Evolutionary conservation across 2,329 filamentous ascomycete genomes (phyloP).

Genomic region (Verticillium zaregamsianum): DNA sequence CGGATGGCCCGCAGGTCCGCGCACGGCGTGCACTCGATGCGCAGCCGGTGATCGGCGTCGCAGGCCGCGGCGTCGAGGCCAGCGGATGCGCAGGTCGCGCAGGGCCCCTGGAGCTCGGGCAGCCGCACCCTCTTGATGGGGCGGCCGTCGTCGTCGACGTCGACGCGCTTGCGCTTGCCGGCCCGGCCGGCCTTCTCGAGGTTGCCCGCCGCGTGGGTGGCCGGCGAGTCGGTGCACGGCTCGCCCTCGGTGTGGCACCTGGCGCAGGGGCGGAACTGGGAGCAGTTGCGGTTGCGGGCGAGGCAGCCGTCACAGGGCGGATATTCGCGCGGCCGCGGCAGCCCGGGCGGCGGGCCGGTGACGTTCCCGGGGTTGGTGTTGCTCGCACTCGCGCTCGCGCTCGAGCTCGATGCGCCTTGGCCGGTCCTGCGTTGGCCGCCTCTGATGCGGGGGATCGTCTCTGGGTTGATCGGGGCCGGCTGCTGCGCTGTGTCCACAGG

Average conservation of each 20-base stretch:
- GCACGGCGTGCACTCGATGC: conserved; percentile 12
- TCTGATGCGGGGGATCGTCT: background rate
- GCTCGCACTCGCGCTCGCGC: no score
- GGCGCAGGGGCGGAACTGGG: background rate
- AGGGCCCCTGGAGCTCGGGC: background rate
- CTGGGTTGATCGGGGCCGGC: no score
- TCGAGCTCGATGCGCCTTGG: no score
- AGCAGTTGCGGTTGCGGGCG: background rate
- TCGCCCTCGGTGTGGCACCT: background rate
- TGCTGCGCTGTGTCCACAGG: no score
- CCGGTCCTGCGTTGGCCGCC: background rate
- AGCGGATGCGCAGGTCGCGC: conserved; percentile 7
- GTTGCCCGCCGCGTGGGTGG: background rate
- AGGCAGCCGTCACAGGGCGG: background rate
- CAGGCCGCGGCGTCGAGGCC: conserved; percentile 1
- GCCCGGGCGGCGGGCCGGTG: no score
- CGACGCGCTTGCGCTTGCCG: background rate
- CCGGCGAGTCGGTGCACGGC: background rate
- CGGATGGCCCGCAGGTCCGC: conserved; percentile 5
- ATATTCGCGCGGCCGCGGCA: background rate
- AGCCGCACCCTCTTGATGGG: background rate
- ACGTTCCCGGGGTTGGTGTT: no score
- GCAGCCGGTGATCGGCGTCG: conserved; percentile 6
- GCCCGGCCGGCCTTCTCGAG: background rate
- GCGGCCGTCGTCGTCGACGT: background rate